Conservation (phyloP, 352 stramenopile genomes). For the Ophiocytium majus region DNA sequence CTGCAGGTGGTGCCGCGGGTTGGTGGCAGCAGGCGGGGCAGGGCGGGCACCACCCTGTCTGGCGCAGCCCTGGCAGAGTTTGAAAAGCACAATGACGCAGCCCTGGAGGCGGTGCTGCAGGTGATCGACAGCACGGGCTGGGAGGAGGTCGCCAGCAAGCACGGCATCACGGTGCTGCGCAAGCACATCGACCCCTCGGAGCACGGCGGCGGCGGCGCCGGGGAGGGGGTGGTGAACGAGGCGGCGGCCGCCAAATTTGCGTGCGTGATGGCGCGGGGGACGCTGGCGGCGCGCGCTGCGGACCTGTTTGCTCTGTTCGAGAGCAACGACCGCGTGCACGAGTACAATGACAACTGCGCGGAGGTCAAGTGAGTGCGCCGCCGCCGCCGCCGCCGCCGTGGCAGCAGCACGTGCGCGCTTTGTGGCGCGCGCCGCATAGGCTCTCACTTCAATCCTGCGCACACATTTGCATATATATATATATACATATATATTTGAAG, state of each 20-base stretch:
- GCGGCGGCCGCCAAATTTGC: conserved; percentile 48
- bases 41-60: neutral
- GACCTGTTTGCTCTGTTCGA: conserved; percentile 46
- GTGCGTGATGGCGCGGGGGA: conserved; percentile 48
- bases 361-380: conserved; percentile 35
- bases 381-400: too few species aligned
- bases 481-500: too few species aligned
- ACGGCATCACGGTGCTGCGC: conserved; percentile 40
- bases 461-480: too few species aligned
- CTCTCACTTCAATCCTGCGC: too few species aligned
- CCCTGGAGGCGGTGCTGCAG: conserved; percentile 41
- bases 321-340: conserved; percentile 43
- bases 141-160: conserved; percentile 30
- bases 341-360: conserved; percentile 55
- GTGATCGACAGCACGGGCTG: conserved; percentile 38
- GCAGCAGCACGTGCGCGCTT: too few species aligned
- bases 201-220: neutral
- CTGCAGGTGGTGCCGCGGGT: neutral
- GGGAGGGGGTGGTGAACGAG: conserved; percentile 29
- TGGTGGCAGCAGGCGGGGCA: too few species aligned
- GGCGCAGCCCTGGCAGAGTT: conserved; percentile 20
- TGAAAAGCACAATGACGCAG: conserved; percentile 28
- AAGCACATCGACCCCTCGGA: conserved; percentile 34
- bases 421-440: too few species aligned
- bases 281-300: conserved; percentile 35